Evolutionary conservation across 768 basidiomycete genomes (phyloP), one percentile per base, ranked within the genome.

Genomic region (Jaapia argillacea): DNA sequence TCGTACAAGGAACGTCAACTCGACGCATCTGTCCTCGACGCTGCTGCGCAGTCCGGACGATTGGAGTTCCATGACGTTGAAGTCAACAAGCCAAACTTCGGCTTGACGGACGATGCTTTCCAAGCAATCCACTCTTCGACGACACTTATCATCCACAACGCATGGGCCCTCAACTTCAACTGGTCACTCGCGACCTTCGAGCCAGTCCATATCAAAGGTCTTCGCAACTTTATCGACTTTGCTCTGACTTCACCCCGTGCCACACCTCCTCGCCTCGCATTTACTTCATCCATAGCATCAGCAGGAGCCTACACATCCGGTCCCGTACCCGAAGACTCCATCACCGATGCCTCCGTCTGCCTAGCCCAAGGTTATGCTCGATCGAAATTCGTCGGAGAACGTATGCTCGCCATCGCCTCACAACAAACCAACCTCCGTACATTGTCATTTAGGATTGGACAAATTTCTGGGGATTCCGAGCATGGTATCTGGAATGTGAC

Each of bases 81-180:
- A 31, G 42, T 43, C 24, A 43, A 43, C 42, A 7, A 21, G 12
- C 40, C 16, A 13, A 41, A 41, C 20, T 41, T 41, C 24, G 40
- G 40, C 27, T 20, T 43, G 24, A 18, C 42, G 7, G 23, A 24
- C 26, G 28, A 33, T n/a, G 42, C 24, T 31, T 35, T 7, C 27
- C 20, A 16, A 6, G 7, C 24, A n/a, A 43, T 43, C 42, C 42
- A 35, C 28, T 12, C 3, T 6, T 36, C 42, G 13, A 31, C 41
- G 18, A 49, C 48, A 22, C 48, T 38, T 36, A 38, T 49, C 18
- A 42, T 49, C 21, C 48, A 49, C 36, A 33, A 33, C 18, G 42
- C 50, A 2, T 51, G 50, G 50, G 24, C 25, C 5, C 37, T 51
- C 21, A 48, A 51, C 23, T 51, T 51, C 39, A 49, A 49, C 40